phyloP scores from a whole-genome alignment of 805 yeast species.

The Saturnispora zaruensis region DNA sequence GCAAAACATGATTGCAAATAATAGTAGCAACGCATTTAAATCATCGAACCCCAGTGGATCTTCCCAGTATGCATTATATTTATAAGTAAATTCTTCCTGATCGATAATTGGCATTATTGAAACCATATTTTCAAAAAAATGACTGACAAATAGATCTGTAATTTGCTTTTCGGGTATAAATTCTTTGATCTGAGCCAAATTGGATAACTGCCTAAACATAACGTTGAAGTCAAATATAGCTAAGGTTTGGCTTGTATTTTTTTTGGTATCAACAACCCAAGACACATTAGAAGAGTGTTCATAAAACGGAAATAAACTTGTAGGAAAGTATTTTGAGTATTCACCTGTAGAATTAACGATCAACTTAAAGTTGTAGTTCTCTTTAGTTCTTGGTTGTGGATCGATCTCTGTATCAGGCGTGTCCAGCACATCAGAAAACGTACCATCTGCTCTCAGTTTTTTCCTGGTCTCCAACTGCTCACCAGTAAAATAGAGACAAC shows the following conservation, averaged over 20 bases:
- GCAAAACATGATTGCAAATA: slow-evolving; percentile 18
- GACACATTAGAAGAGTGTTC: slow-evolving; percentile 17
- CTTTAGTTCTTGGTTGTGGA: slow-evolving; percentile 13
- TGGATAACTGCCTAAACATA: slow-evolving; percentile 12
- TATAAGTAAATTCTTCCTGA: slow-evolving; percentile 15
- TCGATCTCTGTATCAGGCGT: slow-evolving; percentile 13
- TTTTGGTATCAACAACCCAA: slow-evolving; percentile 9
- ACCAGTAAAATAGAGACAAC: slow-evolving; percentile 18
- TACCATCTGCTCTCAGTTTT: neutral
- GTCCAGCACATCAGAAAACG: neutral
- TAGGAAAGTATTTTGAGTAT: slow-evolving; percentile 19
- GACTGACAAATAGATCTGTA: slow-evolving; percentile 14
- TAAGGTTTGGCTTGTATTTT: slow-evolving; percentile 6
- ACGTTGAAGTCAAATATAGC: slow-evolving; percentile 17
- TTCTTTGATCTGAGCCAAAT: slow-evolving; percentile 5
- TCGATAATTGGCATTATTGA: slow-evolving; percentile 21
- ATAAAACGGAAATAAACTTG: slow-evolving; percentile 17
- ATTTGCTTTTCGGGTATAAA: slow-evolving; percentile 12
- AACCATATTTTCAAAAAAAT: slow-evolving; percentile 16
- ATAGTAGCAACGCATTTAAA: slow-evolving; percentile 12
- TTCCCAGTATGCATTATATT: slow-evolving; percentile 16
- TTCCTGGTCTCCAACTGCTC: slow-evolving; percentile 10
- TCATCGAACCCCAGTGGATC: slow-evolving; percentile 8
- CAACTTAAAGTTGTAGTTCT: slow-evolving; percentile 18
- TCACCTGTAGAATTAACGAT: slow-evolving; percentile 19